phyloP scores from a whole-genome alignment of 176 grass and related monocot species.

The Ananas comosus region DNA sequence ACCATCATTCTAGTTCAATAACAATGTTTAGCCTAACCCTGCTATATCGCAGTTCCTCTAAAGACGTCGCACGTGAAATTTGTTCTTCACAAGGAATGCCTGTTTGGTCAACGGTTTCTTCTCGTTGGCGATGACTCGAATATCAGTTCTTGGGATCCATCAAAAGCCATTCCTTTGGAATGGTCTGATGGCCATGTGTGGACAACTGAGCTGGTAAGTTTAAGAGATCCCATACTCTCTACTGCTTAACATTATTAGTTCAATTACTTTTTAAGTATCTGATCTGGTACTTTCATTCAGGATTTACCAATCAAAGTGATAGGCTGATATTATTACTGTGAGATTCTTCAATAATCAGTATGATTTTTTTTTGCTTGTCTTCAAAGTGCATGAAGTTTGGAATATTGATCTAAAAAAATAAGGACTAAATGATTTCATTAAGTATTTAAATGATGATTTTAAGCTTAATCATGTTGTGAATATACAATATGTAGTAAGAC shows the following conservation, averaged over 20 bases:
- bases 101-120: conserved; percentile 13
- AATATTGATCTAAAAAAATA: no score
- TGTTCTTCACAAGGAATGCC: conserved; percentile 14
- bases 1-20: not conserved
- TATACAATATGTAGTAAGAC: no score
- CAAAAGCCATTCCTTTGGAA: conserved; percentile 9
- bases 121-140: conserved; percentile 6
- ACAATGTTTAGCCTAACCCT: not conserved
- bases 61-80: conserved; percentile 10
- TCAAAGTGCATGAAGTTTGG: no score
- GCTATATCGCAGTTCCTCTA: not conserved
- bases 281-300: conserved; percentile 14
- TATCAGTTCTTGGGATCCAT: conserved; percentile 16
- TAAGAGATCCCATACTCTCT: not conserved
- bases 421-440: no score
- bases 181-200: conserved; percentile 19
- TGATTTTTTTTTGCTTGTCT: no score
- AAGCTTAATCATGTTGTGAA: no score
- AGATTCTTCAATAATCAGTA: no score
- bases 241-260: not conserved
- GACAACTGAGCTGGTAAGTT: conserved; percentile 21
- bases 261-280: not conserved
- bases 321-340: no score
- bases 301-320: conserved; percentile 46
- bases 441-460: no score